A percentile compares a stretch with the other conserved stretches of the same genome.
These are phyloP conservation scores for Mycosphaerelloides madeirae DNA, from an alignment of 2,329 filamentous ascomycete genomes.

Conservation along the genomic window DNA sequence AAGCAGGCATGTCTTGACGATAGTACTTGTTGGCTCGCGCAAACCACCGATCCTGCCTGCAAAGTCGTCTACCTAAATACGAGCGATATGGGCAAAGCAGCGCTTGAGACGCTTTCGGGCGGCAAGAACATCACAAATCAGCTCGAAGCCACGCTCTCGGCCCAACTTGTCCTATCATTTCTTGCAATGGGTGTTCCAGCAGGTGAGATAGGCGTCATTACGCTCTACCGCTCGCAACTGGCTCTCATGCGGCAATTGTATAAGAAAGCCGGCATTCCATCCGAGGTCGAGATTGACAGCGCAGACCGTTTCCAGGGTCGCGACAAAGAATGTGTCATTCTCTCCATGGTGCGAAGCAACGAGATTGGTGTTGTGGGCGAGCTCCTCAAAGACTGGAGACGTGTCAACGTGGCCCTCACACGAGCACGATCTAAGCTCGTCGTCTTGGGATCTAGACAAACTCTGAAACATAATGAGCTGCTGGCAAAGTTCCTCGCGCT, in stretches of 20 bases:
- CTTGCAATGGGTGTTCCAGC: slow-evolving; percentile 70
- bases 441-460: slow-evolving; percentile 76
- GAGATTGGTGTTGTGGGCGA: slow-evolving; percentile 80
- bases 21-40: slow-evolving; percentile 66
- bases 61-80: slow-evolving; percentile 89
- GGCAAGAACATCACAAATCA: slow-evolving; percentile 86
- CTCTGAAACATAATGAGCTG: slow-evolving; percentile 68
- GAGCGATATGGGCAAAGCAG: slow-evolving; percentile 61
- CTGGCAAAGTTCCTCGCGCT: slow-evolving; percentile 69
- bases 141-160: slow-evolving; percentile 71
- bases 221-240: slow-evolving; percentile 91
- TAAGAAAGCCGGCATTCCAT: slow-evolving; percentile 33
- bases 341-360: slow-evolving; percentile 85
- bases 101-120: slow-evolving; percentile 59
- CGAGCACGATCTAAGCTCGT: slow-evolving; percentile 87
- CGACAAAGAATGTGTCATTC: slow-evolving; percentile 87
- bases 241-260: slow-evolving; percentile 73
- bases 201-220: slow-evolving; percentile 85
- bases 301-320: slow-evolving; percentile 95
- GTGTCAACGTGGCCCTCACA: slow-evolving; percentile 95
- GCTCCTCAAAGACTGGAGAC: slow-evolving; percentile 80
- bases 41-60: slow-evolving; percentile 62
- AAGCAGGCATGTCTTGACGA: slow-evolving; percentile 4
- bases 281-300: slow-evolving; percentile 85
- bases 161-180: slow-evolving; percentile 75